These are phyloP conservation scores for Ustilago trichophora DNA, from an alignment of 1,284 basidiomycete species.

Conservation along the genomic window DNA sequence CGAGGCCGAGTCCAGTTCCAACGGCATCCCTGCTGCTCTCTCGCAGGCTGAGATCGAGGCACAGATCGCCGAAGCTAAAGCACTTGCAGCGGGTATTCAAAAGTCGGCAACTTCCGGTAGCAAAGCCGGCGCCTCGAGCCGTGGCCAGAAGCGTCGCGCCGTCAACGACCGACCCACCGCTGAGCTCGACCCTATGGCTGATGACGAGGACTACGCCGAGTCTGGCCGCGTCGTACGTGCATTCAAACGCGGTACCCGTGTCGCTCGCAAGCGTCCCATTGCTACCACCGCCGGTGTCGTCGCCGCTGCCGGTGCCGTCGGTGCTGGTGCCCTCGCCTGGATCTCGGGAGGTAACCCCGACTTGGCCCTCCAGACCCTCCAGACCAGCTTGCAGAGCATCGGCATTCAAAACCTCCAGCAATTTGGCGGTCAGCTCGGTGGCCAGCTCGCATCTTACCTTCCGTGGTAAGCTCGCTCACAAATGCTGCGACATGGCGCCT, in stretches of 20 bases:
- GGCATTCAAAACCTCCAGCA: constrained; percentile 39
- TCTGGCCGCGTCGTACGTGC: constrained; percentile 41
- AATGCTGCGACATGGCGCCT: neutral
- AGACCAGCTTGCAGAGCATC: constrained; percentile 54
- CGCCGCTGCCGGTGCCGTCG: constrained; percentile 58
- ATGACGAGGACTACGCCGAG: constrained; percentile 51
- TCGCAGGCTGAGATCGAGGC: constrained; percentile 58
- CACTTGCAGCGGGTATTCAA: constrained; percentile 57
- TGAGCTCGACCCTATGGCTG: constrained; percentile 36
- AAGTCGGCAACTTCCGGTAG: constrained; percentile 19
- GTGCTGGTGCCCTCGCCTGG: constrained; percentile 60
- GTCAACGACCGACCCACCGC: constrained; percentile 54
- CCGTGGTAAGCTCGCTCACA: constrained; percentile 23
- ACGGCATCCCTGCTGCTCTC: constrained; percentile 35
- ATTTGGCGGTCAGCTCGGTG: constrained; percentile 31
- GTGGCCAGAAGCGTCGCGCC: constrained; percentile 56
- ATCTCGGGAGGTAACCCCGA: constrained; percentile 56
- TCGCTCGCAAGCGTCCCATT: constrained; percentile 51
- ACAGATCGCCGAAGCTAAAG: constrained; percentile 58
- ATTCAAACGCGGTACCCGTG: constrained; percentile 48
- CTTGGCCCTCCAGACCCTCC: constrained; percentile 51
- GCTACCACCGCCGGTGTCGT: constrained; percentile 56
- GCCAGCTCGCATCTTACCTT: constrained; percentile 30
- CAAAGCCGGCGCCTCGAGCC: constrained; percentile 11
- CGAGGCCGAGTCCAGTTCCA: constrained; percentile 17